A percentile compares a stretch with the other conserved stretches of the same genome.
Conservation (phyloP, 208 protist genomes). For the Tritrichomonas musculus region DNA sequence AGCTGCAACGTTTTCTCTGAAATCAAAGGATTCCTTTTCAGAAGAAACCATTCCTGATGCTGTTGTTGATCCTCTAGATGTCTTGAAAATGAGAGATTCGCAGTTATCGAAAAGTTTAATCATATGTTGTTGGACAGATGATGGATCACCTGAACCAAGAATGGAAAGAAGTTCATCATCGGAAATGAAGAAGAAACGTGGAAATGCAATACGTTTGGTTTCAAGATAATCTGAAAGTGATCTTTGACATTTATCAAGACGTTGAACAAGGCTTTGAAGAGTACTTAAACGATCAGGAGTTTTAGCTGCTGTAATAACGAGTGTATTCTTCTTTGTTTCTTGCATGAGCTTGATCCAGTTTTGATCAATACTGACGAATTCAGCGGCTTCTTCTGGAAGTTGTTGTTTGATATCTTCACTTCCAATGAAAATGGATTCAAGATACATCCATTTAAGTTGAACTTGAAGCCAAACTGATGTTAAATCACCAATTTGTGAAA, state of each 20-base stretch:
- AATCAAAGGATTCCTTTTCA: constrained; percentile 82
- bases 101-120: constrained; percentile 97
- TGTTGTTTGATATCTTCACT: constrained; percentile 94
- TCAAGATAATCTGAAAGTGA: constrained; percentile 93
- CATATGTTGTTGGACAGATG: constrained; percentile 91
- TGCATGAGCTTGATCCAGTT: constrained; percentile 80
- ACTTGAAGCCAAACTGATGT: constrained; percentile 89
- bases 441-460: constrained; percentile 97
- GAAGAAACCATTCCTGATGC: constrained; percentile 85
- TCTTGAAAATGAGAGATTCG: constrained; percentile 72
- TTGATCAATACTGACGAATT: constrained; percentile 52
- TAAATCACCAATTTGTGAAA: constrained; percentile 87
- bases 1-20: constrained; percentile 69
- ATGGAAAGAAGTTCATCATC: constrained; percentile 96
- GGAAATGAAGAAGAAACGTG: constrained; percentile 98
- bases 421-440: constrained; percentile 96
- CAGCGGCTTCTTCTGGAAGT: constrained; percentile 90
- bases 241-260: constrained; percentile 93
- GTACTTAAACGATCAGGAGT: constrained; percentile 87
- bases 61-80: constrained; percentile 60
- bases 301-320: constrained; percentile 91
- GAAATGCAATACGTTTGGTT: constrained; percentile 87
- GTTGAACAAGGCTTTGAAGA: constrained; percentile 73
- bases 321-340: constrained; percentile 89
- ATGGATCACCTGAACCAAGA: constrained; percentile 79